Conservation (phyloP, 2,329 filamentous ascomycete genomes). For the Penicillium vulpinum region DNA sequence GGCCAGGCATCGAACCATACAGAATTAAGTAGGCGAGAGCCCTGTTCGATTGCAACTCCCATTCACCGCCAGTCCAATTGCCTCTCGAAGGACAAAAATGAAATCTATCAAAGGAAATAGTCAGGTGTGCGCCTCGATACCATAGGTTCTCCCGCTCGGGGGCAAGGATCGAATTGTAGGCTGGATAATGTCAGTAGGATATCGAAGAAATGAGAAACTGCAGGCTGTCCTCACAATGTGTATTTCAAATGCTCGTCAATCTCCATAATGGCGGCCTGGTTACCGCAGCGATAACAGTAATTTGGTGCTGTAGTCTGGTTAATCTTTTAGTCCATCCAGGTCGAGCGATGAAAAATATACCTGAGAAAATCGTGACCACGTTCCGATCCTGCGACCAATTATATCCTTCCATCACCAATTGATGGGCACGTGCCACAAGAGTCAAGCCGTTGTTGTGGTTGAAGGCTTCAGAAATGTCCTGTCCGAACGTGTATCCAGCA, state of each 20-base stretch:
- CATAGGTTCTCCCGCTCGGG: conserved; percentile 96
- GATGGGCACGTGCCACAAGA: conserved; percentile 91
- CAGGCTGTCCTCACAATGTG: conserved; percentile 77
- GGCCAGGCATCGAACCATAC: conserved; percentile 37
- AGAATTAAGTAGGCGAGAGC: conserved; percentile 34
- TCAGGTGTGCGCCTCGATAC: conserved; percentile 95
- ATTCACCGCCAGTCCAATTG: conserved; percentile 30
- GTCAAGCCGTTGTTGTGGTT: conserved; percentile 99
- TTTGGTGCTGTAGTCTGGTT: conserved; percentile 61
- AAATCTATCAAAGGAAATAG: conserved; percentile 80
- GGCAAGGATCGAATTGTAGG: conserved; percentile 98
- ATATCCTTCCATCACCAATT: conserved; percentile 99
- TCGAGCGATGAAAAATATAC: conserved; percentile 50
- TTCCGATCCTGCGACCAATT: conserved; percentile 99
- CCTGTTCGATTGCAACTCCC: conserved; percentile 29
- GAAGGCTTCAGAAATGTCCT: conserved; percentile 98
- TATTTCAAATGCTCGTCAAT: conserved; percentile 99
- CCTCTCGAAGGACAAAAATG: conserved; percentile 31
- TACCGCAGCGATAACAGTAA: conserved; percentile 98
- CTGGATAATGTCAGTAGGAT: conserved; percentile 50
- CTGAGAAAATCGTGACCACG: conserved; percentile 98
- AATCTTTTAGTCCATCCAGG: not conserved
- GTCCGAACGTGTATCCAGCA: conserved; percentile 91
- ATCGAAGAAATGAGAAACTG: not conserved
- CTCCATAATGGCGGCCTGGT: conserved; percentile 99